A percentile compares a stretch with the other conserved stretches of the same genome.
Evolutionary conservation across 2,329 filamentous ascomycete species (phyloP).

Genomic region (Coniochaeta hoffmannii): DNA sequence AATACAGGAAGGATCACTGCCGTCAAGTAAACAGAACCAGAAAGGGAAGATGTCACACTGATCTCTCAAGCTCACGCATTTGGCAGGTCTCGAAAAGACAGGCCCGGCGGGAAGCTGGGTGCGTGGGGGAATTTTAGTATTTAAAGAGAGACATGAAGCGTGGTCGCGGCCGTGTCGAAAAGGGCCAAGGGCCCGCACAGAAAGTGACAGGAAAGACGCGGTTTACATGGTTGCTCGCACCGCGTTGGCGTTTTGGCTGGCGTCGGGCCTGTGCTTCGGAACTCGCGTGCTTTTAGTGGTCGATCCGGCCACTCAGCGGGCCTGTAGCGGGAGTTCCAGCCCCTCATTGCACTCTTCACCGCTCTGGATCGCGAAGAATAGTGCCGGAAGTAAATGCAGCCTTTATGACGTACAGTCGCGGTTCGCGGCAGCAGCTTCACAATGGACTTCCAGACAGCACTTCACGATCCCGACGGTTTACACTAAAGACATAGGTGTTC

Average conservation of each 20-base stretch:
- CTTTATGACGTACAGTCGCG: slow-evolving; percentile 2
- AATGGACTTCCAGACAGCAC: too few relatives aligned
- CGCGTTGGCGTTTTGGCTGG: slow-evolving; percentile 2
- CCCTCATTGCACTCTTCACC: not conserved
- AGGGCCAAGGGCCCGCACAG: not conserved
- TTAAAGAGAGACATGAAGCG: slow-evolving; percentile 2
- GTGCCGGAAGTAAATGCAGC: not conserved
- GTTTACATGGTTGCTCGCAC: not conserved
- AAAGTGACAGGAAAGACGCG: not conserved
- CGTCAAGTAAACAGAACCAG: not conserved
- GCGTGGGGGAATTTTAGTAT: slow-evolving; percentile 1
- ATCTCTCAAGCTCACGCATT: not conserved
- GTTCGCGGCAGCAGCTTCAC: too few relatives aligned
- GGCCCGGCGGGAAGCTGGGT: slow-evolving; percentile 1
- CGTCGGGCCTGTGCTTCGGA: slow-evolving; percentile 1
- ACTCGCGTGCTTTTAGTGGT: too few relatives aligned
- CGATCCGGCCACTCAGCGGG: not conserved
- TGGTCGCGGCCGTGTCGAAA: not conserved
- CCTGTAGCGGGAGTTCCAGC: not conserved
- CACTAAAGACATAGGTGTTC: too few relatives aligned
- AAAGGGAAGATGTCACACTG: not conserved
- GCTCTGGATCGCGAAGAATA: not conserved
- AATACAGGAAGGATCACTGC: not conserved
- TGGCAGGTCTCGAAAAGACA: slow-evolving; percentile 2
- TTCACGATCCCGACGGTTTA: not conserved